phyloP scores from a whole-genome alignment of 2,329 filamentous ascomycete species.

The Didymella sp. region DNA sequence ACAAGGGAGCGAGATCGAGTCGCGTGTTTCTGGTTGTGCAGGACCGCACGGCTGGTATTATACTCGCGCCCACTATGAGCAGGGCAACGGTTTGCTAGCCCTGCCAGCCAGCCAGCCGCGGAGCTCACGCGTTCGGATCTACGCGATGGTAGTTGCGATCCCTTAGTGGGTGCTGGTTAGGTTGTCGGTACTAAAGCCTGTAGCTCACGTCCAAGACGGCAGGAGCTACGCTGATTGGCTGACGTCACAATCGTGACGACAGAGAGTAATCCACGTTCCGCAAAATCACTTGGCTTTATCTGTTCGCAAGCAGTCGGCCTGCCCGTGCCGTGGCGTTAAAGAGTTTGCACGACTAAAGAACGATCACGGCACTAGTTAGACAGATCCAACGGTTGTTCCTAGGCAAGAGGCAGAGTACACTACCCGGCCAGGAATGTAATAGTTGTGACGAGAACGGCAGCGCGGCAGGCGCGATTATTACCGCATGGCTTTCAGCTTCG shows the following conservation, averaged over 20 bases:
- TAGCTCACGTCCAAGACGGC: constrained; percentile 16
- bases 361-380: constrained; percentile 18
- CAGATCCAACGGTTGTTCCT: not conserved
- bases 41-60: constrained; percentile 19
- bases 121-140: constrained; percentile 18
- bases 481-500: constrained; percentile 2
- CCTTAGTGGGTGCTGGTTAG: constrained; percentile 15
- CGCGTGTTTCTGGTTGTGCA: constrained; percentile 14
- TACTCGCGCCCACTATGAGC: constrained; percentile 6
- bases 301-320: constrained; percentile 19
- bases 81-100: constrained; percentile 9
- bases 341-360: constrained; percentile 13
- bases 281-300: constrained; percentile 11
- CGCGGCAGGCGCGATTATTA: constrained; percentile 1
- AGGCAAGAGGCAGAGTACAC: constrained; percentile 7
- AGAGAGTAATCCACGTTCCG: constrained; percentile 10
- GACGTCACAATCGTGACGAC: constrained; percentile 16
- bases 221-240: constrained; percentile 15
- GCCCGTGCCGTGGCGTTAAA: constrained; percentile 16
- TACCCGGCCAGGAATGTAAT: constrained; percentile 14
- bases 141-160: constrained; percentile 22
- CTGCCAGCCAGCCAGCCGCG: constrained; percentile 8
- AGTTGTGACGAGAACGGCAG: constrained; percentile 6
- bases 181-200: constrained; percentile 14
- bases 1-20: constrained; percentile 9